phyloP scores from a whole-genome alignment of 345 rosid genomes.

The Linum trigynum region DNA sequence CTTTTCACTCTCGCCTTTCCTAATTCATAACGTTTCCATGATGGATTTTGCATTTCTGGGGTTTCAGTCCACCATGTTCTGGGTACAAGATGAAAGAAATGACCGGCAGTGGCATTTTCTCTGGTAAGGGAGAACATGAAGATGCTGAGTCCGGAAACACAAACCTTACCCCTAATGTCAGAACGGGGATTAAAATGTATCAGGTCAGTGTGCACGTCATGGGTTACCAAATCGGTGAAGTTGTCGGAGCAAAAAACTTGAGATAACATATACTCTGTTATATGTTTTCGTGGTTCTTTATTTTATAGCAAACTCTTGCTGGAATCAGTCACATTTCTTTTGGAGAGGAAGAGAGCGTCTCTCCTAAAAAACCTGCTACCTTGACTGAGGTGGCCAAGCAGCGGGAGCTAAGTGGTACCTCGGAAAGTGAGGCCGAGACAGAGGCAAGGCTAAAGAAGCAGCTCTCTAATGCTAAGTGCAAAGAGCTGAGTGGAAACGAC shows the following conservation, averaged over 20 bases:
- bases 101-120: slow-evolving; percentile 90
- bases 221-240: background rate
- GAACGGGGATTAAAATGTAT: slow-evolving; percentile 66
- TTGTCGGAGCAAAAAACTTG: background rate
- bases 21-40: background rate
- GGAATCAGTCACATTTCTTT: slow-evolving; percentile 94
- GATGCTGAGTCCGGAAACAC: slow-evolving; percentile 39
- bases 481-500: slow-evolving; percentile 88
- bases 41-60: background rate
- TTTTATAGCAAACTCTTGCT: slow-evolving; percentile 61
- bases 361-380: slow-evolving; percentile 64
- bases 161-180: slow-evolving; percentile 38
- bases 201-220: slow-evolving; percentile 36
- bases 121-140: slow-evolving; percentile 45
- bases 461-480: slow-evolving; percentile 74
- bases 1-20: too few relatives aligned
- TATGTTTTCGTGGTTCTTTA: background rate
- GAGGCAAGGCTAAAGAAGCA: slow-evolving; percentile 63
- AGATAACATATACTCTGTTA: too few relatives aligned
- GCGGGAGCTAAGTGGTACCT: slow-evolving; percentile 81
- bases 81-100: slow-evolving; percentile 92
- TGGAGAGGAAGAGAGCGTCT: slow-evolving; percentile 62
- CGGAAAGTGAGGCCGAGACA: slow-evolving; percentile 51
- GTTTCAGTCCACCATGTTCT: slow-evolving; percentile 81
- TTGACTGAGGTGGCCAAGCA: slow-evolving; percentile 87